phyloP scores from a whole-genome alignment of 192 early-diverging fungal species.

The Backusella circina region DNA sequence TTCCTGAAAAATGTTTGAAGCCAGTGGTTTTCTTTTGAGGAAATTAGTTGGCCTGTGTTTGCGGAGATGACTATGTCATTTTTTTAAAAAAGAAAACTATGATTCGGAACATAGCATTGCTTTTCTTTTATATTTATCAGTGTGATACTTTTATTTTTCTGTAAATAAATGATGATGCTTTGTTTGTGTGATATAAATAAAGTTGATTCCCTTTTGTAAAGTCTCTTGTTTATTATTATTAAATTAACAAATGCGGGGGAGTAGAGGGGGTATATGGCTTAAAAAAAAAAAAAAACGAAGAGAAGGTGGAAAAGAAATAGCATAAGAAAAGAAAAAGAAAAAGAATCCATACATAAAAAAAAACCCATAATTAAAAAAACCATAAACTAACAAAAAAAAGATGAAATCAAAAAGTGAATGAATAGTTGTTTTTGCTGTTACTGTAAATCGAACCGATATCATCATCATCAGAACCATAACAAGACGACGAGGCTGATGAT shows the following conservation, averaged over 20 bases:
- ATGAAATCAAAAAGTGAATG: slow-evolving; percentile 2
- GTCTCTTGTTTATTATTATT: not conserved
- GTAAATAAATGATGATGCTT: not conserved
- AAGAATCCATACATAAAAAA: too few species aligned
- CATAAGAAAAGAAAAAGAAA: too few species aligned
- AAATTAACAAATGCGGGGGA: not conserved
- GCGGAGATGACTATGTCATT: not conserved
- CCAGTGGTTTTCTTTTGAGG: not conserved
- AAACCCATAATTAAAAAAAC: not conserved
- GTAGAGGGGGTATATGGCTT: not conserved
- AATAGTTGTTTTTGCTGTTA: not conserved
- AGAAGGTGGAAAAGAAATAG: not conserved
- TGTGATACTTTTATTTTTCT: not conserved
- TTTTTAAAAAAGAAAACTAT: not conserved
- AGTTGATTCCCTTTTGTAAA: not conserved
- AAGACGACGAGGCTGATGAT: slow-evolving; percentile 13
- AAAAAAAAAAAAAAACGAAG: not conserved
- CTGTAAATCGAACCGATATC: not conserved
- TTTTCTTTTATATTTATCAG: not conserved
- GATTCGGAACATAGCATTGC: not conserved
- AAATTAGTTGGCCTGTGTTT: not conserved
- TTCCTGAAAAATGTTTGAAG: not conserved
- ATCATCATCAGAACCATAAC: slow-evolving; percentile 15
- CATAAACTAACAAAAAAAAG: not conserved
- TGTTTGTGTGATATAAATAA: not conserved